phyloP scores from a whole-genome alignment of 305 asterid species.

The Fraxinus sp. region DNA sequence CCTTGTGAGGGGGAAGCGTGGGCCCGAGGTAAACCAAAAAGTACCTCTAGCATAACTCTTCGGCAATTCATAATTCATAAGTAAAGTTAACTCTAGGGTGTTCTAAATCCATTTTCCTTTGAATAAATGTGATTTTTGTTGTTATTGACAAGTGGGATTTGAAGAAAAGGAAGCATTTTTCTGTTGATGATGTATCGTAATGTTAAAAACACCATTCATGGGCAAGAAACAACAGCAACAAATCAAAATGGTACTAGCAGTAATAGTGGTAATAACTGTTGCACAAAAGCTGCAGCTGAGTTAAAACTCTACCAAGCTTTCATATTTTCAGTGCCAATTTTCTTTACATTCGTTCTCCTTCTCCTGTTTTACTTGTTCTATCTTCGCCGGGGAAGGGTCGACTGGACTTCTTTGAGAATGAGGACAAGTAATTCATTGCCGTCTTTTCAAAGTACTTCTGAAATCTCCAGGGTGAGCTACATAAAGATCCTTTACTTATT shows the following conservation, averaged over 20 bases:
- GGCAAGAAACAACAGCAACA: constrained; percentile 21
- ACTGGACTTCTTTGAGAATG: constrained; percentile 73
- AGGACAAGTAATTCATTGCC: constrained; percentile 39
- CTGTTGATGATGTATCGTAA: constrained; percentile 27
- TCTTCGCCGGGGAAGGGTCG: constrained; percentile 65
- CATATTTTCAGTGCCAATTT: constrained; percentile 67
- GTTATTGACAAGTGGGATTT: background rate
- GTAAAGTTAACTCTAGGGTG: background rate
- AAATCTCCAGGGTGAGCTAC: constrained; percentile 47
- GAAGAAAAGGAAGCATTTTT: background rate
- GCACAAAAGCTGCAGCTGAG: constrained; percentile 50
- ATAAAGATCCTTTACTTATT: background rate
- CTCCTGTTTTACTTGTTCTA: constrained; percentile 64
- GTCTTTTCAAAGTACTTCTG: constrained; percentile 27
- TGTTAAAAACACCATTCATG: constrained; percentile 26
- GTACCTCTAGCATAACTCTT: too few species aligned
- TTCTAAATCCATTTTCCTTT: background rate
- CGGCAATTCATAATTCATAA: background rate
- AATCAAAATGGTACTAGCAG: constrained; percentile 13
- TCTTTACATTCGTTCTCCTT: constrained; percentile 65
- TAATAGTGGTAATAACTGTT: constrained; percentile 30
- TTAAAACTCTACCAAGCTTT: constrained; percentile 66
- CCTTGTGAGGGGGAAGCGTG: too few species aligned
- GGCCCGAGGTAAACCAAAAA: too few species aligned
- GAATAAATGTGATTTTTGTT: constrained; percentile 23